phyloP scores from a whole-genome alignment of 768 basidiomycete genomes.

The Stropharia rugosoannulata region DNA sequence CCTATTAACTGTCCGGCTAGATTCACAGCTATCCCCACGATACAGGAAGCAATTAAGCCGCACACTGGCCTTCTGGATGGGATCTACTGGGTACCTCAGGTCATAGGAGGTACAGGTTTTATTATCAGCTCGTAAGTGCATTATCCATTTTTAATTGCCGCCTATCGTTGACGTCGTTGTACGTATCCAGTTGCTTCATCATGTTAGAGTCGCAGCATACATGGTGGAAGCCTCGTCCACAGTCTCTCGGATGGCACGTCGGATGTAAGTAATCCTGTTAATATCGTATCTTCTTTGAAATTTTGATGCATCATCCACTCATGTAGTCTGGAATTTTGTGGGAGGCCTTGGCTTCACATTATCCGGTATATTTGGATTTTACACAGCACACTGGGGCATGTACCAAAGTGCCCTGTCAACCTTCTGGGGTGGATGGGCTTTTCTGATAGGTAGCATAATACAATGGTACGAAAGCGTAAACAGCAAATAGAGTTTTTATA shows the following conservation, averaged over 20 bases:
- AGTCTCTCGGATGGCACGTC: constrained; percentile 55
- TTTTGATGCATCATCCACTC: neutral
- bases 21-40: constrained; percentile 35
- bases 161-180: neutral
- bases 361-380: constrained; percentile 56
- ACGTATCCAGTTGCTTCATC: constrained; percentile 29
- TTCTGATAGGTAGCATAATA: constrained; percentile 55
- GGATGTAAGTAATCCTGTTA: constrained; percentile 27
- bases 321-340: constrained; percentile 56
- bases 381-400: constrained; percentile 32
- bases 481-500: constrained; percentile 29
- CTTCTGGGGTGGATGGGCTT: constrained; percentile 63
- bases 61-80: constrained; percentile 37
- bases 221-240: constrained; percentile 50
- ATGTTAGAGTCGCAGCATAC: constrained; percentile 55
- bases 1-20: constrained; percentile 10
- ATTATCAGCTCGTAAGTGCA: constrained; percentile 42
- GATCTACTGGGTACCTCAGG: constrained; percentile 63
- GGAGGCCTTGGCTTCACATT: constrained; percentile 58
- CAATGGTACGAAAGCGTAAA: constrained; percentile 57
- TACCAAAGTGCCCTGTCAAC: constrained; percentile 56
- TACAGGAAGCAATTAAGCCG: constrained; percentile 28
- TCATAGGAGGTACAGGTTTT: constrained; percentile 60
- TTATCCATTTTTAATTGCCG: neutral
- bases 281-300: neutral